Evolutionary conservation across 2,329 filamentous ascomycete species (phyloP).

Genomic region (Aureobasidium subglaciale): DNA sequence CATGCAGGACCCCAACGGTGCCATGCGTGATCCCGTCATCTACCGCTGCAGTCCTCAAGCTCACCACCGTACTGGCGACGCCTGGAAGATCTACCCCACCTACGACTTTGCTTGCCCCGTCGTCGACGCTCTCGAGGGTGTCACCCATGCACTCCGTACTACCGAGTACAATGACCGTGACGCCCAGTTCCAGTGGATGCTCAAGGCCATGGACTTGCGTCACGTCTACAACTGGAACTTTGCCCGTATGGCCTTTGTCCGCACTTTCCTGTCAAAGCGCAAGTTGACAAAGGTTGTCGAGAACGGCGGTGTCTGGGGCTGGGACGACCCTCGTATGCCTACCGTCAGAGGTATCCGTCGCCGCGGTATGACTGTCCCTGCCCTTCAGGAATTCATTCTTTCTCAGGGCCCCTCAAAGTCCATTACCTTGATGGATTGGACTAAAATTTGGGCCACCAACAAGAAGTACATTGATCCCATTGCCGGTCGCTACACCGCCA

Average conservation of each 20-base stretch:
- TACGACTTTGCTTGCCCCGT: slow-evolving; percentile 79
- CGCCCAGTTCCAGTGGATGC: slow-evolving; percentile 76
- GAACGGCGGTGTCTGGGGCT: slow-evolving; percentile 64
- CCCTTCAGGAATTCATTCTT: slow-evolving; percentile 71
- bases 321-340: slow-evolving; percentile 84
- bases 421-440: slow-evolving; percentile 76
- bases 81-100: slow-evolving; percentile 77
- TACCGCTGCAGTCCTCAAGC: slow-evolving; percentile 73
- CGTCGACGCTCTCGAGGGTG: slow-evolving; percentile 68
- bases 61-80: slow-evolving; percentile 68
- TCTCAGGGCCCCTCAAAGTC: slow-evolving; percentile 75
- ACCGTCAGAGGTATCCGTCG: slow-evolving; percentile 76
- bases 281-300: slow-evolving; percentile 77
- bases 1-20: slow-evolving; percentile 83
- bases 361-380: slow-evolving; percentile 67
- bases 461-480: slow-evolving; percentile 42
- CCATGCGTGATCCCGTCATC: slow-evolving; percentile 92
- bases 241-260: slow-evolving; percentile 71
- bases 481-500: slow-evolving; percentile 39
- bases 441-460: slow-evolving; percentile 46
- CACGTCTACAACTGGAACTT: slow-evolving; percentile 79
- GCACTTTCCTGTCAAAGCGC: slow-evolving; percentile 72
- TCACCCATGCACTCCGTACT: slow-evolving; percentile 71
- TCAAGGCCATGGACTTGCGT: slow-evolving; percentile 63
- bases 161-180: slow-evolving; percentile 81